Percentiles rank a stretch among this genome's conserved stretches.
Evolutionary conservation across 2,329 filamentous ascomycete species (phyloP).

Genomic region (Colletotrichum orbiculare): DNA sequence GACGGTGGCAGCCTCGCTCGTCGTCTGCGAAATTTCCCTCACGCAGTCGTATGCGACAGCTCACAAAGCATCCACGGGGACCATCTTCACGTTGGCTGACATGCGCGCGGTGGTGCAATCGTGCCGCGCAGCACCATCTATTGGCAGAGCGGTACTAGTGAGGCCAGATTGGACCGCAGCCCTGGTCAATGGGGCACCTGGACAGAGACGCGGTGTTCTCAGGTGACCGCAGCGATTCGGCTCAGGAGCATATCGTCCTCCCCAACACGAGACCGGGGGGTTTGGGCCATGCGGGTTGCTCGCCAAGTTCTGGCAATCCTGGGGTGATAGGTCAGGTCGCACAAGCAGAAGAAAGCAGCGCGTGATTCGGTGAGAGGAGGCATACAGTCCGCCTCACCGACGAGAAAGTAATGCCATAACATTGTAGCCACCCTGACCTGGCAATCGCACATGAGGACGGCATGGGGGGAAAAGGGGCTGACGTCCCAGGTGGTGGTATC

Average conservation of each 20-base stretch:
- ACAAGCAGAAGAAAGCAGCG: slow-evolving; percentile 23
- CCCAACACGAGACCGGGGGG: slow-evolving; percentile 33
- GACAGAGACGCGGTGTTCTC: slow-evolving; percentile 15
- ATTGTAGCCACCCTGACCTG: not conserved
- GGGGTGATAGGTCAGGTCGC: slow-evolving; percentile 32
- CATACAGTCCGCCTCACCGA: slow-evolving; percentile 32
- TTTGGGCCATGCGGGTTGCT: slow-evolving; percentile 17
- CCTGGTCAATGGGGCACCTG: slow-evolving; percentile 1
- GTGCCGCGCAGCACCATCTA: slow-evolving; percentile 2
- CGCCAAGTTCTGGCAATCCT: slow-evolving; percentile 12
- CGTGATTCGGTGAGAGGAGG: slow-evolving; percentile 31
- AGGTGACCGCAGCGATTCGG: slow-evolving; percentile 14
- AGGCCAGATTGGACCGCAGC: slow-evolving; percentile 12
- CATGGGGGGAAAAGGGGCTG: not conserved
- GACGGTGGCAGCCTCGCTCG: slow-evolving; percentile 10
- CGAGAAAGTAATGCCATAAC: not conserved
- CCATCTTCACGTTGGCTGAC: slow-evolving; percentile 28
- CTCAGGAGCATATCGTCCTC: slow-evolving; percentile 8
- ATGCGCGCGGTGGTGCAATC: slow-evolving; percentile 11
- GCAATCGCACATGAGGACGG: not conserved
- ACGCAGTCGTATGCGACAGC: slow-evolving; percentile 26
- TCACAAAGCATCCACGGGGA: slow-evolving; percentile 21
- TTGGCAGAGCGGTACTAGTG: not conserved
- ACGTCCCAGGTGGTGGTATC: not conserved
- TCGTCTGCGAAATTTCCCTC: not conserved